phyloP scores from a whole-genome alignment of 768 basidiomycete genomes.

The Boletus barrowsii region DNA sequence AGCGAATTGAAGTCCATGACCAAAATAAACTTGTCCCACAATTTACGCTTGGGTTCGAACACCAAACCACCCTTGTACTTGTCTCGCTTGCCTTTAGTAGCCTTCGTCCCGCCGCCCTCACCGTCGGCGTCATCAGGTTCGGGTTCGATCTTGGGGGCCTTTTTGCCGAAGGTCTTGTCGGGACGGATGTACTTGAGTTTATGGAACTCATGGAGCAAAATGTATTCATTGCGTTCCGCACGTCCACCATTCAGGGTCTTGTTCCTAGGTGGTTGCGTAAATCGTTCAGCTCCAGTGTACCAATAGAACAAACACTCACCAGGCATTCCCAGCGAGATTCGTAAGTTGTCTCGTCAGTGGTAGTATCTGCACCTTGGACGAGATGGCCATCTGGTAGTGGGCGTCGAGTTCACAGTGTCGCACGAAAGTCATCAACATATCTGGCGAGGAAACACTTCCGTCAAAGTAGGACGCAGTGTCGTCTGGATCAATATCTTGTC shows the following conservation, averaged over 20 bases:
- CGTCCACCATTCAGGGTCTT: conserved; percentile 96
- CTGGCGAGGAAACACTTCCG: conserved; percentile 70
- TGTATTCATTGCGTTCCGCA: conserved; percentile 98
- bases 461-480: conserved; percentile 93
- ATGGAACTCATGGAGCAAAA: conserved; percentile 97
- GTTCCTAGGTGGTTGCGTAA: conserved; percentile 57
- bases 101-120: conserved; percentile 41
- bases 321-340: conserved; percentile 93
- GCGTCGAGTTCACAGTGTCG: conserved; percentile 94
- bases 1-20: conserved; percentile 99
- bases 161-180: conserved; percentile 88
- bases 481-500: conserved; percentile 95
- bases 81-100: conserved; percentile 71
- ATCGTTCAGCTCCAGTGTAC: background rate
- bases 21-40: conserved; percentile 95
- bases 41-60: conserved; percentile 90
- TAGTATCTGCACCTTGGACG: conserved; percentile 88
- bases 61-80: conserved; percentile 99
- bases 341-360: conserved; percentile 92
- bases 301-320: conserved; percentile 48
- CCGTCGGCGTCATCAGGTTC: conserved; percentile 57
- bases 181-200: conserved; percentile 94
- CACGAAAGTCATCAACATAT: conserved; percentile 81
- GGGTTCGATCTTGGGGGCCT: conserved; percentile 47
- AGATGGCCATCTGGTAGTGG: conserved; percentile 96